Conservation (phyloP, 2,329 filamentous ascomycete genomes). For the Aspergillus neoniger region DNA sequence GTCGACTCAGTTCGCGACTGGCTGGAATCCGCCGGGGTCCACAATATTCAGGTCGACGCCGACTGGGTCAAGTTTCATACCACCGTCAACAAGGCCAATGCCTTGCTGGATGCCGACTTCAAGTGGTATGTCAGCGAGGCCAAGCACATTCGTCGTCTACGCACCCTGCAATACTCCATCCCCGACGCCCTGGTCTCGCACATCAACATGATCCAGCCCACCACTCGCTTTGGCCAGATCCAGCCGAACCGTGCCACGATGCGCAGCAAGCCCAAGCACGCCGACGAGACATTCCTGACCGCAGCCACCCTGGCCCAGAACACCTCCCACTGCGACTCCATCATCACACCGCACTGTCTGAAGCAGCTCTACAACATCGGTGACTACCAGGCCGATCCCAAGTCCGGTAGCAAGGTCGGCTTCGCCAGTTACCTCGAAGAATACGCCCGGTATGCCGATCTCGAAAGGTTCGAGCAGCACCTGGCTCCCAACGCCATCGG, state of each 20-base stretch:
- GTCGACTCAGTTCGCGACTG: slow-evolving; percentile 48
- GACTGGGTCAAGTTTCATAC: slow-evolving; percentile 44
- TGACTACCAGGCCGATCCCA: slow-evolving; percentile 40
- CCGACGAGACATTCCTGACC: slow-evolving; percentile 24
- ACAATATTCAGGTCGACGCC: slow-evolving; percentile 38
- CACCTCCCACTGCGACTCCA: slow-evolving; percentile 43
- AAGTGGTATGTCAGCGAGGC: slow-evolving; percentile 38
- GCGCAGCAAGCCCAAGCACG: slow-evolving; percentile 23
- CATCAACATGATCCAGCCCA: slow-evolving; percentile 46
- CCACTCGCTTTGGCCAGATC: slow-evolving; percentile 45
- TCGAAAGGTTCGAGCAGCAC: slow-evolving; percentile 42
- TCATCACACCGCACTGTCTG: slow-evolving; percentile 51
- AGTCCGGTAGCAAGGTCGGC: slow-evolving; percentile 43
- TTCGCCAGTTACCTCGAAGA: slow-evolving; percentile 53
- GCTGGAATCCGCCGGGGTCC: slow-evolving; percentile 46
- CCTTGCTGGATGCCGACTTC: slow-evolving; percentile 43
- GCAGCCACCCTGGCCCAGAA: slow-evolving; percentile 18
- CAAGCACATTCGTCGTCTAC: slow-evolving; percentile 34
- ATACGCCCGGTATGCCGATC: slow-evolving; percentile 51
- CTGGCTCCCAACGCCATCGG: slow-evolving; percentile 45
- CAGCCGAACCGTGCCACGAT: slow-evolving; percentile 30
- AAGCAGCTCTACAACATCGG: slow-evolving; percentile 51
- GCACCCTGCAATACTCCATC: slow-evolving; percentile 46
- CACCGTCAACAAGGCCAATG: slow-evolving; percentile 39
- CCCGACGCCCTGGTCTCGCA: slow-evolving; percentile 37